phyloP scores from a whole-genome alignment of 2,329 filamentous ascomycete genomes.

The Aspergillus niger region DNA sequence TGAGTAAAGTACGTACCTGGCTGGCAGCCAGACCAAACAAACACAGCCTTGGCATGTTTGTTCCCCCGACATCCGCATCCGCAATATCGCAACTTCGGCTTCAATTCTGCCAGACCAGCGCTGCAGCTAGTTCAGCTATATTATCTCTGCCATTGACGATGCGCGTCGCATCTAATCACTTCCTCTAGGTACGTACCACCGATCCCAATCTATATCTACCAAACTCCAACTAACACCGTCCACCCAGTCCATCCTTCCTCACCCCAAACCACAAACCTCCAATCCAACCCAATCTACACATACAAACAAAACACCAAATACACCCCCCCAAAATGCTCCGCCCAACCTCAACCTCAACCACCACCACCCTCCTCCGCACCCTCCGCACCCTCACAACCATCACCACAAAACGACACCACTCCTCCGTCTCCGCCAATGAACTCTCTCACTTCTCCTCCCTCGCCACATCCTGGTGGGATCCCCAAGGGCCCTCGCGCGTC shows the following conservation, averaged over 20 bases:
- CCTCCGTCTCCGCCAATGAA: slow-evolving; percentile 84
- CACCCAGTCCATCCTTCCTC: not conserved
- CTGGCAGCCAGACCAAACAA: not conserved
- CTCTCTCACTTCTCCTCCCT: slow-evolving; percentile 93
- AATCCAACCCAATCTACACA: not conserved
- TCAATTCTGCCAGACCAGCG: slow-evolving; percentile 7
- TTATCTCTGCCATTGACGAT: slow-evolving; percentile 1
- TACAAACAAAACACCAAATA: not conserved
- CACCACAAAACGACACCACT: slow-evolving; percentile 27
- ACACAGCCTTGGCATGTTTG: slow-evolving; percentile 23
- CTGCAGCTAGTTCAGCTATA: not conserved
- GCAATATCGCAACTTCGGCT: slow-evolving; percentile 10
- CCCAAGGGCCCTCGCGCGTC: slow-evolving; percentile 84
- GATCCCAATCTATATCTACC: not conserved
- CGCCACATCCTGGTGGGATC: slow-evolving; percentile 96
- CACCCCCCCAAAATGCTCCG: slow-evolving; percentile 9
- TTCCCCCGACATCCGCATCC: not conserved
- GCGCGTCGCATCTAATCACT: not conserved
- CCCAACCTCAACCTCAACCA: slow-evolving; percentile 6
- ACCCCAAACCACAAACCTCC: not conserved
- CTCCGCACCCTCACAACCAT: slow-evolving; percentile 8
- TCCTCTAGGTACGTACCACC: not conserved
- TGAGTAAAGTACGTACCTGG: too few relatives aligned
- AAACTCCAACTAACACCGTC: not conserved
- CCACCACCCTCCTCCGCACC: slow-evolving; percentile 8